Conservation (phyloP, 2,329 filamentous ascomycete genomes). For the Mariannaea elegans region DNA sequence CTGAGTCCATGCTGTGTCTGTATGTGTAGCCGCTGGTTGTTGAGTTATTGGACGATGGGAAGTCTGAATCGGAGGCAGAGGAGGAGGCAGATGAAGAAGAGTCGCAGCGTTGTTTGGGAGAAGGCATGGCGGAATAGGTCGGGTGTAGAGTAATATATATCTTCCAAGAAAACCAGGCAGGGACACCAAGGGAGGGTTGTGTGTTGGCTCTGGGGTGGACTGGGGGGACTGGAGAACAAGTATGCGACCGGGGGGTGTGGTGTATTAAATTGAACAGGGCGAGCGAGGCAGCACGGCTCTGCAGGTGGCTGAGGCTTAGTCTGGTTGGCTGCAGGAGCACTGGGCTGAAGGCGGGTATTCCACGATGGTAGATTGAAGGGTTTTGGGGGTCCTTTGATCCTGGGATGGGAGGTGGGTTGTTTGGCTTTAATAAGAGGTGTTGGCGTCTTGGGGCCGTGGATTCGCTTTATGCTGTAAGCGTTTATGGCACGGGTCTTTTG, state of each 20-base stretch:
- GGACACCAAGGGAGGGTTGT: slow-evolving; percentile 6
- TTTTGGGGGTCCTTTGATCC: slow-evolving; percentile 10
- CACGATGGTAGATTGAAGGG: slow-evolving; percentile 30
- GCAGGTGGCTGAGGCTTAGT: slow-evolving; percentile 42
- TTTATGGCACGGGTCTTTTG: neutral
- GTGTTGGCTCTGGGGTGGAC: slow-evolving; percentile 14
- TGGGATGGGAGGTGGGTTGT: slow-evolving; percentile 7
- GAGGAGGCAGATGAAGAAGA: slow-evolving; percentile 36
- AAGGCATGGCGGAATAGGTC: slow-evolving; percentile 16
- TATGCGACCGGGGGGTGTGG: slow-evolving; percentile 13
- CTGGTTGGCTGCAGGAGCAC: slow-evolving; percentile 29
- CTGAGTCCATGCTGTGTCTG: slow-evolving; percentile 60
- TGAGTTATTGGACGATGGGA: slow-evolving; percentile 39
- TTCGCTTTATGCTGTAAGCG: slow-evolving; percentile 1
- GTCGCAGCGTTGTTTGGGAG: slow-evolving; percentile 34
- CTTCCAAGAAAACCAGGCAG: slow-evolving; percentile 13
- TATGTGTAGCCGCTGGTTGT: slow-evolving; percentile 49
- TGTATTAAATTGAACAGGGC: slow-evolving; percentile 31
- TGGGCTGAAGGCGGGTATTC: slow-evolving; percentile 22
- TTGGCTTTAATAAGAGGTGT: neutral
- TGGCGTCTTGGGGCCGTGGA: neutral
- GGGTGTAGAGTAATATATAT: slow-evolving; percentile 33
- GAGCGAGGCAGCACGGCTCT: slow-evolving; percentile 34
- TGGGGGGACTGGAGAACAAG: slow-evolving; percentile 1
- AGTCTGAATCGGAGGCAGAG: slow-evolving; percentile 36